Conservation (phyloP, 179 eudicot genomes). For the Vitellaria paradoxa region DNA sequence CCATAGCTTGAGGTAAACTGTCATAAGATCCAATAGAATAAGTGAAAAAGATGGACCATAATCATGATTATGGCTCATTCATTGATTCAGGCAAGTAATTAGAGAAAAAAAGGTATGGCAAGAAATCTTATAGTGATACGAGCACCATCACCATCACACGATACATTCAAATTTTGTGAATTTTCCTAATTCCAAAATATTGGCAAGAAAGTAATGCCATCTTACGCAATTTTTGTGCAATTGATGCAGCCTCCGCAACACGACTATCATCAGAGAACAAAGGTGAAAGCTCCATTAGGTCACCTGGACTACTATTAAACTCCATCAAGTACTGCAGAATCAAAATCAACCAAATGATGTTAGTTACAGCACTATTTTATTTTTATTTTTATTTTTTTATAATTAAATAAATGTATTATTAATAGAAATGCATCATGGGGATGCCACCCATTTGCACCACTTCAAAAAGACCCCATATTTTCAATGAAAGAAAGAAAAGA, state of each 20-base stretch:
- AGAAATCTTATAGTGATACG: too few relatives aligned
- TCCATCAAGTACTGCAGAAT: constrained; percentile 93
- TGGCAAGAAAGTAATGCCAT: constrained; percentile 20
- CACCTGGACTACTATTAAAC: constrained; percentile 98
- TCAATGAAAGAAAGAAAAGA: too few relatives aligned
- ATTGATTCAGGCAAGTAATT: neutral
- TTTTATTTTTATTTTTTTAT: too few relatives aligned
- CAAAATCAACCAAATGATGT: constrained; percentile 14
- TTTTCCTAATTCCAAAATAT: neutral
- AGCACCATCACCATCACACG: neutral
- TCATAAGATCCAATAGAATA: neutral
- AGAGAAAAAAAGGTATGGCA: neutral
- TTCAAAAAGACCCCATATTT: too few relatives aligned
- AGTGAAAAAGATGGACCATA: too few relatives aligned
- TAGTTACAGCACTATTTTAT: constrained; percentile 6
- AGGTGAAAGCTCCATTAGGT: constrained; percentile 97
- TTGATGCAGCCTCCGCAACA: constrained; percentile 99
- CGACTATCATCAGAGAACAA: constrained; percentile 98
- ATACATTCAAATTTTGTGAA: constrained; percentile 1
- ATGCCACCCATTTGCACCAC: too few relatives aligned
- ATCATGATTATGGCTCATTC: too few relatives aligned
- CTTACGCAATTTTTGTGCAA: constrained; percentile 98
- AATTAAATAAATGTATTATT: too few relatives aligned
- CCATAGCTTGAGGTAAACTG: neutral
- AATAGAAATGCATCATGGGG: too few relatives aligned